phyloP scores from a whole-genome alignment of 768 basidiomycete genomes.

The Suillus ampliporus region DNA sequence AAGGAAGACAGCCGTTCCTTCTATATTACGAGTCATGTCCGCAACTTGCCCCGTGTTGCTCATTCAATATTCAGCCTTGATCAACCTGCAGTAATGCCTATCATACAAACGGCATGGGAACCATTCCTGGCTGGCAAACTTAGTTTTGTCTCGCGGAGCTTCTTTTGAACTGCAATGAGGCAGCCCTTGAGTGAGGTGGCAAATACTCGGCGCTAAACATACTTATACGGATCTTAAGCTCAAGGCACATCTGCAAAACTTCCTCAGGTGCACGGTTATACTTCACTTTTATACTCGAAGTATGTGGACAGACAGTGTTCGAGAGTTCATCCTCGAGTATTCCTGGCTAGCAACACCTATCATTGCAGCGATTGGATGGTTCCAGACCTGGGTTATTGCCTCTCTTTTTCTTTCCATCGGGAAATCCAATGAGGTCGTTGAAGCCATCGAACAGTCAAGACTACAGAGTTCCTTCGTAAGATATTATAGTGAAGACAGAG shows the following conservation, averaged over 20 bases:
- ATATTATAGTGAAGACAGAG: constrained; percentile 5
- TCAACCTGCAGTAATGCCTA: too few species aligned
- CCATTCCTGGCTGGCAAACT: neutral
- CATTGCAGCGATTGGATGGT: constrained; percentile 8
- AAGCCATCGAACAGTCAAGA: constrained; percentile 5
- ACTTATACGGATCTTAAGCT: neutral
- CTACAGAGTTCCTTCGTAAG: constrained; percentile 3
- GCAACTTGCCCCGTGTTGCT: too few species aligned
- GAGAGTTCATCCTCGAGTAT: constrained; percentile 8
- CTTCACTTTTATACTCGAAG: neutral
- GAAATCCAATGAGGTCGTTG: constrained; percentile 1
- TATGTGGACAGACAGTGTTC: constrained; percentile 6
- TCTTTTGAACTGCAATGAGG: neutral
- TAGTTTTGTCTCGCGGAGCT: neutral
- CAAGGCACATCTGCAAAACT: neutral
- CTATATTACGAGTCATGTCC: too few species aligned
- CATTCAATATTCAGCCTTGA: too few species aligned
- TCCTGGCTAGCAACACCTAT: constrained; percentile 10
- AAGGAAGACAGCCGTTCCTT: too few species aligned
- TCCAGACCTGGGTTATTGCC: constrained; percentile 4
- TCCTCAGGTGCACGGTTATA: neutral
- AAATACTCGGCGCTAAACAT: neutral
- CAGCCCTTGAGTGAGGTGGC: too few species aligned
- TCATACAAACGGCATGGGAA: too few species aligned
- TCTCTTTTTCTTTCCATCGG: constrained; percentile 3